A percentile compares a stretch with the other conserved stretches of the same genome.
These are phyloP conservation scores for Alternaria dauci DNA, from an alignment of 2,329 filamentous ascomycete species.

Conservation along the genomic window DNA sequence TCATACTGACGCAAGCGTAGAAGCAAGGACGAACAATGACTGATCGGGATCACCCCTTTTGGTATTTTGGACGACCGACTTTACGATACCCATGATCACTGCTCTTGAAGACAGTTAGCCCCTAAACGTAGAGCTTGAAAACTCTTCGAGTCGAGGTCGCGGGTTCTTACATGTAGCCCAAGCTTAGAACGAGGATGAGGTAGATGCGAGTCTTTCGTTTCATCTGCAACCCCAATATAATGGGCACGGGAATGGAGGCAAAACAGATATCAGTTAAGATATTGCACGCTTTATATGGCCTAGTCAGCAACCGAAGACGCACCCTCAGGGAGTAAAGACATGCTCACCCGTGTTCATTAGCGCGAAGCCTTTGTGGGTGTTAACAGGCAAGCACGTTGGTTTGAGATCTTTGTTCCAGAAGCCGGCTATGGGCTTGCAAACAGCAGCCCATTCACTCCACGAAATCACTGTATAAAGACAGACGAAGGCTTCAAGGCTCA, in stretches of 20 bases:
- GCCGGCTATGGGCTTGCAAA: neutral
- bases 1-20: neutral
- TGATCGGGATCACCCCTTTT: neutral
- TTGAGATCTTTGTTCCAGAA: neutral
- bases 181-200: neutral
- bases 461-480: neutral
- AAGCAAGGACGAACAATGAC: neutral
- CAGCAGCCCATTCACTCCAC: constrained; percentile 1
- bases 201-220: neutral
- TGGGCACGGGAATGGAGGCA: neutral
- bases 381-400: neutral
- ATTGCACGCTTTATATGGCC: neutral
- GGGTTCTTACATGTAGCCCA: neutral
- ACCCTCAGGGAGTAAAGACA: neutral
- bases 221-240: neutral
- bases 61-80: neutral
- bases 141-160: neutral
- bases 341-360: neutral
- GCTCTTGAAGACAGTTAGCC: neutral
- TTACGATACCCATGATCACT: neutral
- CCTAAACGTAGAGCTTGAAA: too few species aligned
- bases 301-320: neutral
- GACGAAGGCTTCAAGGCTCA: neutral
- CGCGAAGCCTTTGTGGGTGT: neutral
- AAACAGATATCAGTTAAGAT: constrained; percentile 3